Conservation (phyloP, 2,329 filamentous ascomycete species). For the Apiospora arundinis region DNA sequence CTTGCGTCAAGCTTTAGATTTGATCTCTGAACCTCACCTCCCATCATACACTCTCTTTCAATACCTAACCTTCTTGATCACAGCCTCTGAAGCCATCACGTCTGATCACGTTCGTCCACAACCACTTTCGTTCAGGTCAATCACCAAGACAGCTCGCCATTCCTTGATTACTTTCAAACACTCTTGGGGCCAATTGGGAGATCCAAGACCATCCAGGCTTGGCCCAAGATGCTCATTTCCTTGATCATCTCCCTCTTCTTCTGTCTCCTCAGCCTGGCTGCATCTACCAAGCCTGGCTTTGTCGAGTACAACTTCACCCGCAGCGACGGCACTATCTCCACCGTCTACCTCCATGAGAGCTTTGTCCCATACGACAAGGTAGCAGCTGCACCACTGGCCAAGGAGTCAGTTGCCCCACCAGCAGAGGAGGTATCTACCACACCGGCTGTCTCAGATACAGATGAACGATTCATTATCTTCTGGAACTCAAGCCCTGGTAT, state of each 20-base stretch:
- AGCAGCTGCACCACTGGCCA: background rate
- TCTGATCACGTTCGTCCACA: background rate
- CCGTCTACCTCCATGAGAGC: background rate
- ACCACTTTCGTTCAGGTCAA: background rate
- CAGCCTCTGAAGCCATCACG: background rate
- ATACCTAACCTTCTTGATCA: background rate
- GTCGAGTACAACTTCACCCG: background rate
- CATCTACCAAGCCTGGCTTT: background rate
- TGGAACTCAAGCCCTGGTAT: background rate
- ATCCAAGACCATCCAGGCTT: background rate
- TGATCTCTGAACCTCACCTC: no score
- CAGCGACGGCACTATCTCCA: background rate
- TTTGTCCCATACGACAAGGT: background rate
- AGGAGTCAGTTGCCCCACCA: background rate
- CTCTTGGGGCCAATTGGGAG: background rate
- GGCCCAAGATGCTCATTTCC: background rate
- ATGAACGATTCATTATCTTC: background rate
- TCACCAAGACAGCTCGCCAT: background rate
- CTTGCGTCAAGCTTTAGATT: background rate
- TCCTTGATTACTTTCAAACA: background rate
- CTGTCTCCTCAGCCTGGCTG: background rate
- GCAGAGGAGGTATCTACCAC: background rate
- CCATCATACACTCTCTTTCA: background rate
- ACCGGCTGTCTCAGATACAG: background rate
- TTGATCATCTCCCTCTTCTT: background rate